A percentile compares a stretch with the other conserved stretches of the same genome.
Evolutionary conservation across 768 basidiomycete species (phyloP).

Genomic region (Sutorius australiensis): DNA sequence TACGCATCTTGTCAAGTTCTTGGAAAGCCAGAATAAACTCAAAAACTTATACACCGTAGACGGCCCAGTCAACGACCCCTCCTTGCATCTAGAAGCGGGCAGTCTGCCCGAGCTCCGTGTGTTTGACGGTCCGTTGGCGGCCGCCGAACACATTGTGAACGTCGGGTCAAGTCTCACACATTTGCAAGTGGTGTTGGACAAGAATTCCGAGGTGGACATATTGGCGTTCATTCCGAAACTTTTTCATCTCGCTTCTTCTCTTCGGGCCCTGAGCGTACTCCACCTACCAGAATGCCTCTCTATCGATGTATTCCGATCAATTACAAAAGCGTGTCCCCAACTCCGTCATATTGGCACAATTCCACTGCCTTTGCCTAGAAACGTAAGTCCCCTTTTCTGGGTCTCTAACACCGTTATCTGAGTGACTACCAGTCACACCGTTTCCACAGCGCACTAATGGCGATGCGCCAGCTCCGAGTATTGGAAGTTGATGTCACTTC

Average conservation of each 20-base stretch:
- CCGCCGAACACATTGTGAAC: constrained; percentile 38
- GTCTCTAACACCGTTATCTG: constrained; percentile 17
- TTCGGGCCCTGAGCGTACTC: constrained; percentile 36
- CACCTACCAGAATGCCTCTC: constrained; percentile 33
- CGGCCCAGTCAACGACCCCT: constrained; percentile 22
- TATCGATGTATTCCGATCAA: constrained; percentile 29
- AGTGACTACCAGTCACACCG: constrained; percentile 28
- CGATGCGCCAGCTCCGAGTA: constrained; percentile 31
- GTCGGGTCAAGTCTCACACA: constrained; percentile 39
- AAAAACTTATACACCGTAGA: constrained; percentile 34
- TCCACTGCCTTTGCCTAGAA: constrained; percentile 31
- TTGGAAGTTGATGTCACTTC: constrained; percentile 37
- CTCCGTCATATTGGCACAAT: constrained; percentile 40
- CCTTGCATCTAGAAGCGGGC: constrained; percentile 26
- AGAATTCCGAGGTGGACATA: constrained; percentile 31
- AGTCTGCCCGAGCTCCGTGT: constrained; percentile 40
- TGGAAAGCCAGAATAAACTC: constrained; percentile 44
- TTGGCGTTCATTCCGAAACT: constrained; percentile 34
- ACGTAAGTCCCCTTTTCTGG: constrained; percentile 30
- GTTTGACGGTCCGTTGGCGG: constrained; percentile 45
- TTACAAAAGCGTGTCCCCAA: constrained; percentile 32
- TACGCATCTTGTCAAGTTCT: constrained; percentile 41
- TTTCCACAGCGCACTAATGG: constrained; percentile 34
- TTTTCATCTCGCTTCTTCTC: constrained; percentile 23
- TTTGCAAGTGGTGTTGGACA: constrained; percentile 43